These are phyloP conservation scores for Byssothecium circinans DNA, from an alignment of 2,329 filamentous ascomycete genomes.

Conservation along the genomic window DNA sequence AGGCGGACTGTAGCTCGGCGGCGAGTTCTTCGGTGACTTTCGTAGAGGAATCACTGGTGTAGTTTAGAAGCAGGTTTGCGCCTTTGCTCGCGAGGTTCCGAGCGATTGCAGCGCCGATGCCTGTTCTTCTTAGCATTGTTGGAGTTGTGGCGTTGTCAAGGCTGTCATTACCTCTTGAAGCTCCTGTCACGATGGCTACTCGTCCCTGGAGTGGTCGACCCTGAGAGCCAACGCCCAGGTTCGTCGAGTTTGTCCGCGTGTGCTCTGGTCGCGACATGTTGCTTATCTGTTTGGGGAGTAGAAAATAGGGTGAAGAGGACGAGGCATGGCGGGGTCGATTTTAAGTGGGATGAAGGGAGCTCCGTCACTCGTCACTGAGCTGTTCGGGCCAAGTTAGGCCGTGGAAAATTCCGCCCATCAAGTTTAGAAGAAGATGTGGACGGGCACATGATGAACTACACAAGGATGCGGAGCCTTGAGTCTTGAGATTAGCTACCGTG, in stretches of 20 bases:
- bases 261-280: slow-evolving; percentile 45
- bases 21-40: slow-evolving; percentile 57
- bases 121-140: slow-evolving; percentile 48
- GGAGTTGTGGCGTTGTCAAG: no score
- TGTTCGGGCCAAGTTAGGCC: slow-evolving; percentile 18
- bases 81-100: slow-evolving; percentile 74
- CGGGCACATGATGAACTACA: background rate
- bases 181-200: slow-evolving; percentile 77
- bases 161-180: slow-evolving; percentile 78
- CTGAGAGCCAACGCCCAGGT: slow-evolving; percentile 34
- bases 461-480: background rate
- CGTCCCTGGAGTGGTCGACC: slow-evolving; percentile 63
- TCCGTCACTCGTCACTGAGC: slow-evolving; percentile 15
- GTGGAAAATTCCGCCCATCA: slow-evolving; percentile 15
- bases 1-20: slow-evolving; percentile 55
- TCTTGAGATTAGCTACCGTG: no score
- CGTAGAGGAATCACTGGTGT: slow-evolving; percentile 65
- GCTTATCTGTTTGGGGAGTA: background rate
- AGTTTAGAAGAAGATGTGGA: background rate
- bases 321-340: slow-evolving; percentile 26
- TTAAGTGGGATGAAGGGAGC: slow-evolving; percentile 18
- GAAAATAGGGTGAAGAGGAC: no score
- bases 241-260: slow-evolving; percentile 44
- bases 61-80: slow-evolving; percentile 69
- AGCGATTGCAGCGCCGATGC: slow-evolving; percentile 70